Evolutionary conservation across 2,329 filamentous ascomycete genomes (phyloP).

Genomic region (Talaromyces sp.): DNA sequence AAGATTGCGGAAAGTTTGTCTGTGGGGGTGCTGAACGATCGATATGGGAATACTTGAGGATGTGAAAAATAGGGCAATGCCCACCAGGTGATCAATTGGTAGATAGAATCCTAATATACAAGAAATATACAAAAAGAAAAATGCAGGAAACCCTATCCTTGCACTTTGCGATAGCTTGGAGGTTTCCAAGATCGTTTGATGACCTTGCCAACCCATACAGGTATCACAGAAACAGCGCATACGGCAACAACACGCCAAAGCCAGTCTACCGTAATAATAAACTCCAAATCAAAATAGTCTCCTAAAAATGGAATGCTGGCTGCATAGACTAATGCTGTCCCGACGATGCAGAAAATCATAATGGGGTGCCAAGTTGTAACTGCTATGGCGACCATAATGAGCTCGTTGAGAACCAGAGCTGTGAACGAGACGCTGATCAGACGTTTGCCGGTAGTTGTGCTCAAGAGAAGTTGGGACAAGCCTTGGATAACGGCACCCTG

Average conservation of each 20-base stretch:
- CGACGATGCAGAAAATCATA: conserved; percentile 81
- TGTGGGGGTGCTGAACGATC: too few relatives aligned
- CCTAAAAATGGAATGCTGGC: conserved; percentile 81
- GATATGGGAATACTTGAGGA: too few relatives aligned
- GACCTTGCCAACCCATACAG: conserved; percentile 82
- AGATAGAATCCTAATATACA: conserved; percentile 4
- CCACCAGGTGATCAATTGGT: not conserved
- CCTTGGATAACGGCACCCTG: conserved; percentile 95
- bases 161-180: conserved; percentile 89
- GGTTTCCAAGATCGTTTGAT: conserved; percentile 82
- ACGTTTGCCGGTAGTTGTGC: conserved; percentile 59
- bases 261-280: conserved; percentile 75
- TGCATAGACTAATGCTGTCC: conserved; percentile 76
- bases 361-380: conserved; percentile 95
- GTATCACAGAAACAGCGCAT: conserved; percentile 73
- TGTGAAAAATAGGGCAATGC: not conserved
- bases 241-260: conserved; percentile 84
- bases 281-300: conserved; percentile 82
- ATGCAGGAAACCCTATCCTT: conserved; percentile 28
- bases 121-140: not conserved
- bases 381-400: conserved; percentile 95
- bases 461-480: conserved; percentile 82
- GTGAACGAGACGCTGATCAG: conserved; percentile 94
- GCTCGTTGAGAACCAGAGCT: conserved; percentile 85
- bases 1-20: too few relatives aligned